Percentiles rank a stretch among this genome's conserved stretches.
Evolutionary conservation across 1,284 basidiomycete genomes (phyloP).

Genomic region (Tilletia walkeri): DNA sequence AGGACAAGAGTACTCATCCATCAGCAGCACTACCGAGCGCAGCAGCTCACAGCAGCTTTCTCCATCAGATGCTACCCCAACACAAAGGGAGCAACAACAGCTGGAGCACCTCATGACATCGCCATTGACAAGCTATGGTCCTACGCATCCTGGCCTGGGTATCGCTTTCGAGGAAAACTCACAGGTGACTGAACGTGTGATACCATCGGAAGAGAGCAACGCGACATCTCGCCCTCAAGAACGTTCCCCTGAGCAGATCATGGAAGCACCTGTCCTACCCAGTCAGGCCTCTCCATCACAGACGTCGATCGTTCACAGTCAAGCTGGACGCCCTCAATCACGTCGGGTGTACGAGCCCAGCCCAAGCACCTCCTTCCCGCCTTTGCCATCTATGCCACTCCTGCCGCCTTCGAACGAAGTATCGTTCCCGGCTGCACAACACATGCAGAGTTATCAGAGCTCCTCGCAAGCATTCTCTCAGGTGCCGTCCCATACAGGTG

Average conservation of each 20-base stretch:
- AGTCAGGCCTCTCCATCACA: background rate
- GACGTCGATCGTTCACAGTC: background rate
- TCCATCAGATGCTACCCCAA: background rate
- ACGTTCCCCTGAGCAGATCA: background rate
- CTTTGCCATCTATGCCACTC: background rate
- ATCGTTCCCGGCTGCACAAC: background rate
- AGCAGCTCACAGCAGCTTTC: background rate
- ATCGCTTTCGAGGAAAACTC: background rate
- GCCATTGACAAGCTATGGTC: background rate
- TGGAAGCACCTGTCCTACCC: slow-evolving; percentile 2
- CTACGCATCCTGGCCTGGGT: background rate
- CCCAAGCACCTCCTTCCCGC: background rate
- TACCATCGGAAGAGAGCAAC: background rate
- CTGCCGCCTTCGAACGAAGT: background rate
- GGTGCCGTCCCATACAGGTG: too few relatives aligned
- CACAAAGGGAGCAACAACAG: background rate
- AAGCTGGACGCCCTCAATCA: background rate
- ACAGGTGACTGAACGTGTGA: background rate
- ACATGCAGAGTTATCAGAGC: background rate
- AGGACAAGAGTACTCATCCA: too few relatives aligned
- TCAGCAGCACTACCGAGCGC: background rate
- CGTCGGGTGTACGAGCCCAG: background rate
- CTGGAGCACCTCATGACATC: background rate
- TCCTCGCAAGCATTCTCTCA: too few relatives aligned
- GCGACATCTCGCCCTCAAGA: background rate